These are phyloP conservation scores for Globisporangium cystogenes DNA, from an alignment of 352 stramenopile genomes.

Conservation along the genomic window DNA sequence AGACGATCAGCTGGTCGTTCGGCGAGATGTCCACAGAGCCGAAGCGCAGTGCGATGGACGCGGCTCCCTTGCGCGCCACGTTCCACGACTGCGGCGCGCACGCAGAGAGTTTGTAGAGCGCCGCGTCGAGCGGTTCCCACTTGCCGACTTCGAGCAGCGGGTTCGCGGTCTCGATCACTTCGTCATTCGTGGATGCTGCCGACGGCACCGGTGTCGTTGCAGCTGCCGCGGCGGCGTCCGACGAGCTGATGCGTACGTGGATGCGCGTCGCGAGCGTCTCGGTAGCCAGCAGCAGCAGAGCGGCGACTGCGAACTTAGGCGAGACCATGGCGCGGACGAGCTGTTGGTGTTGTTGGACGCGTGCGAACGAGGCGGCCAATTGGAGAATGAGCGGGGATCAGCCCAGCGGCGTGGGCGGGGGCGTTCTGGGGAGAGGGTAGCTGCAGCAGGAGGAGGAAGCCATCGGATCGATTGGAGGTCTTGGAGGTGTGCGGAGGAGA, in stretches of 20 bases:
- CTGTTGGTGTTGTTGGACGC: too few species aligned
- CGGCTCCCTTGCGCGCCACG: slow-evolving; percentile 18
- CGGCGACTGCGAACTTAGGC: too few species aligned
- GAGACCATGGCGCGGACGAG: too few species aligned
- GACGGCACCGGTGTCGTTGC: not conserved
- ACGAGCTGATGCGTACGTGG: not conserved
- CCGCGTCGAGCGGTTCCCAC: slow-evolving; percentile 9
- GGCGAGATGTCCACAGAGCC: slow-evolving; percentile 9
- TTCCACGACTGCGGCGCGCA: slow-evolving; percentile 20
- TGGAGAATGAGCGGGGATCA: too few species aligned
- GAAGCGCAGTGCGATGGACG: slow-evolving; percentile 17
- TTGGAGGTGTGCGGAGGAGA: too few species aligned
- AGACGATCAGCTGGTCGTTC: slow-evolving; percentile 19
- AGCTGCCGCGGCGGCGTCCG: not conserved
- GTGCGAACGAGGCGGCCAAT: too few species aligned
- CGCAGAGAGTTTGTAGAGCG: slow-evolving; percentile 12
- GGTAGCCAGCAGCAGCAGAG: too few species aligned
- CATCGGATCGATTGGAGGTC: too few species aligned
- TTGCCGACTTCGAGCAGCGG: slow-evolving; percentile 1
- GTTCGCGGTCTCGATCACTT: too few species aligned
- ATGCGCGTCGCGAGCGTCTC: not conserved
- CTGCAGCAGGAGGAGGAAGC: slow-evolving; percentile 24
- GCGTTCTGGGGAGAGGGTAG: slow-evolving; percentile 26
- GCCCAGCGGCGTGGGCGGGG: too few species aligned
- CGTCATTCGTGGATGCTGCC: not conserved